Evolutionary conservation across 768 basidiomycete species (phyloP).

Genomic region (Leccinum obscurum): DNA sequence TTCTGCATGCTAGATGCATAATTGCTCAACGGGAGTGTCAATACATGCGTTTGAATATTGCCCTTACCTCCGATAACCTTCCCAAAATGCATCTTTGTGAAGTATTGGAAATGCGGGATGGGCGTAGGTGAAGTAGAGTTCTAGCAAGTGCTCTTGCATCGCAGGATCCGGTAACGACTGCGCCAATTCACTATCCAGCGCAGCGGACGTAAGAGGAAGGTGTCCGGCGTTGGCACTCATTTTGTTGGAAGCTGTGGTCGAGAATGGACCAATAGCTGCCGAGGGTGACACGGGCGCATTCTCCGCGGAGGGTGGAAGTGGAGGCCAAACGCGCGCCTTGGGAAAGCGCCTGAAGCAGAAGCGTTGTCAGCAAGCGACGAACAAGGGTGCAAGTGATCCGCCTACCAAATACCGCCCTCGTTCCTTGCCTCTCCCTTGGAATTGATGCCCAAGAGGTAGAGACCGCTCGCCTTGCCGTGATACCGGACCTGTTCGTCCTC

Average conservation of each 20-base stretch:
- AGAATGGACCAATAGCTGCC: conserved; percentile 3
- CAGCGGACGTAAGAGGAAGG: conserved; percentile 24
- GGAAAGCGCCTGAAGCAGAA: conserved; percentile 66
- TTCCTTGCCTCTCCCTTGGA: conserved; percentile 64
- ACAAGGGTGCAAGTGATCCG: conserved; percentile 1
- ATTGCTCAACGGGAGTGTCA: background rate
- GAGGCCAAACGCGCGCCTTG: conserved; percentile 88
- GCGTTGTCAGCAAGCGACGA: conserved; percentile 21
- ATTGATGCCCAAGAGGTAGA: conserved; percentile 68
- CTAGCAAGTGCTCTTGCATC: conserved; percentile 67
- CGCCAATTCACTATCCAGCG: conserved; percentile 39
- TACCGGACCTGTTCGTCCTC: conserved; percentile 85
- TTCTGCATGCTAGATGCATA: conserved; percentile 24
- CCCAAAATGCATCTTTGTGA: conserved; percentile 68
- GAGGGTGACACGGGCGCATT: conserved; percentile 20
- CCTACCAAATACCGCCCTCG: conserved; percentile 75
- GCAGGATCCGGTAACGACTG: conserved; percentile 53
- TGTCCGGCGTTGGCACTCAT: conserved; percentile 8
- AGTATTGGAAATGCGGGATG: conserved; percentile 79
- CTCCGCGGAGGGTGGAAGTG: conserved; percentile 37
- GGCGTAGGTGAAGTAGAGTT: conserved; percentile 80
- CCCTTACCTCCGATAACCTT: conserved; percentile 49
- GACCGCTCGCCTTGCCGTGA: conserved; percentile 82
- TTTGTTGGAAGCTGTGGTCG: conserved; percentile 7
- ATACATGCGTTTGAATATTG: background rate